These are phyloP conservation scores for Candida dajiaensis DNA, from an alignment of 805 yeast genomes.

Conservation along the genomic window DNA sequence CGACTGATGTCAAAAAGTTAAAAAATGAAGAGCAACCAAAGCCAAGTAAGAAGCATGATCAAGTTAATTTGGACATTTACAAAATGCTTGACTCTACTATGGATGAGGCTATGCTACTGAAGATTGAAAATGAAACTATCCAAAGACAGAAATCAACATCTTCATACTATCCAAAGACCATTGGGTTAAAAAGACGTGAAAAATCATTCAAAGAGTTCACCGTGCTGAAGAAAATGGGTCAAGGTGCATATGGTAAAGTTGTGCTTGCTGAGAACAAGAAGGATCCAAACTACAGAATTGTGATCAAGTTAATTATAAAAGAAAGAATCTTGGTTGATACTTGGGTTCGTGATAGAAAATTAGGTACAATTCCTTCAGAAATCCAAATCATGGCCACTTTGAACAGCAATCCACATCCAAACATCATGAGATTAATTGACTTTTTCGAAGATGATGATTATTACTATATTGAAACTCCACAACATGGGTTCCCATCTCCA, in stretches of 20 bases:
- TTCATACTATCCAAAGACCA: conserved; percentile 31
- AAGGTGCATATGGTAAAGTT: conserved; percentile 96
- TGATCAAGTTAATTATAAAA: conserved; percentile 85
- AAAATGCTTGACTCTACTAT: conserved; percentile 14
- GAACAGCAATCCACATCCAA: conserved; percentile 75
- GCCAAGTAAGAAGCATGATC: conserved; percentile 3
- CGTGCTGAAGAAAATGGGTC: conserved; percentile 77
- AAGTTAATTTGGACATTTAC: conserved; percentile 9
- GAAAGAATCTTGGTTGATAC: conserved; percentile 93
- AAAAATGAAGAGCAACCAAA: conserved; percentile 3
- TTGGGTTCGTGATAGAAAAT: conserved; percentile 87
- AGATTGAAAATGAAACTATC: conserved; percentile 40
- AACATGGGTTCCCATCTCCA: conserved; percentile 77
- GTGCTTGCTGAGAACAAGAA: conserved; percentile 65
- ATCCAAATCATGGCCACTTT: conserved; percentile 88
- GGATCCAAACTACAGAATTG: conserved; percentile 60
- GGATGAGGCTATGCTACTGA: conserved; percentile 37
- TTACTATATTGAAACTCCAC: conserved; percentile 87
- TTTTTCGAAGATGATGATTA: conserved; percentile 89
- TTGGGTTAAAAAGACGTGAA: conserved; percentile 66
- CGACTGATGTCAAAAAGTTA: conserved; percentile 1
- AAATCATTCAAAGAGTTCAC: conserved; percentile 68
- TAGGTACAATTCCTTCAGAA: conserved; percentile 96
- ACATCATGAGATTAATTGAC: conserved; percentile 78
- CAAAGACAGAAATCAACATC: conserved; percentile 32